Conservation (phyloP, 2,329 filamentous ascomycete species). For the Eutypella sp. region DNA sequence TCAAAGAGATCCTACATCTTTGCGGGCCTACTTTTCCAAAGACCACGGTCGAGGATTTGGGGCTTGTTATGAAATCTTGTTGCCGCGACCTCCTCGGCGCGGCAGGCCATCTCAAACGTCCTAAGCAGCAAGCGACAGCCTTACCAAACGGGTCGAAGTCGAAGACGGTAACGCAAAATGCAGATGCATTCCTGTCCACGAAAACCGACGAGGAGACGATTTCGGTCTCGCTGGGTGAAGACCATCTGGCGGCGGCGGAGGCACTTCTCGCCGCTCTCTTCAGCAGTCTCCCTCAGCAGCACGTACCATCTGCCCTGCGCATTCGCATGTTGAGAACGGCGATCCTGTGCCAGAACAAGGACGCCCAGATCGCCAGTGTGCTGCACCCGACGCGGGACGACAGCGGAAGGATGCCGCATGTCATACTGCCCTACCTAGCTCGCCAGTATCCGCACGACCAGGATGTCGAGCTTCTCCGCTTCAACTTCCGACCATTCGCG, state of each 20-base stretch:
- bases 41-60: constrained; percentile 57
- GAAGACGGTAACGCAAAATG: constrained; percentile 52
- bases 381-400: constrained; percentile 68
- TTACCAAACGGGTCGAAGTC: constrained; percentile 35
- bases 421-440: constrained; percentile 74
- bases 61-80: constrained; percentile 58
- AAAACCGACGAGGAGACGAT: constrained; percentile 28
- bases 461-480: constrained; percentile 66
- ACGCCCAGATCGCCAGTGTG: constrained; percentile 75
- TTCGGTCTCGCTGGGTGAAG: constrained; percentile 31
- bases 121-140: constrained; percentile 24
- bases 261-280: constrained; percentile 60
- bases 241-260: constrained; percentile 52
- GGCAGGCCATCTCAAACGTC: constrained; percentile 41
- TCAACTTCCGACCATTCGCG: constrained; percentile 45
- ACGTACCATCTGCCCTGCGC: constrained; percentile 66
- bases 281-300: constrained; percentile 57
- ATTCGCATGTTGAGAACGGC: constrained; percentile 76
- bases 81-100: constrained; percentile 68
- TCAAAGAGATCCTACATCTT: constrained; percentile 52
- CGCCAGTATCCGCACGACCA: constrained; percentile 58
- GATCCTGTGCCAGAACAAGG: constrained; percentile 62
- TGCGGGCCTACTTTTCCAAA: constrained; percentile 65
- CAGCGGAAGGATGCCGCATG: constrained; percentile 61
- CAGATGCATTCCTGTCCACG: constrained; percentile 63